phyloP scores from a whole-genome alignment of 2,329 filamentous ascomycete species.

The Colletotrichum eremochloae region DNA sequence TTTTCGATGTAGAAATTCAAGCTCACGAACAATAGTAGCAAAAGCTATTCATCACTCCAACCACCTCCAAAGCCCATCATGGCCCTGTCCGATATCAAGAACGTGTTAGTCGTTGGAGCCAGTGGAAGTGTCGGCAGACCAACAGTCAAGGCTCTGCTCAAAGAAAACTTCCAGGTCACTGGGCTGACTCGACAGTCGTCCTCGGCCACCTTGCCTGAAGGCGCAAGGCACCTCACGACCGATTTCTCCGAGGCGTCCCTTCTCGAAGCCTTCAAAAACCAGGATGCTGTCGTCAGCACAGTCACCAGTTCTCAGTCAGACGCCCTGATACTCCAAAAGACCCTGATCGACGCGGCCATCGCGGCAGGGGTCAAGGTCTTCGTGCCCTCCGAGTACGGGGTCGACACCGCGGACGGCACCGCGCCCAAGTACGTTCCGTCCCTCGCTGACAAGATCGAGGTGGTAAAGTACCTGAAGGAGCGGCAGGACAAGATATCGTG shows the following conservation, averaged over 20 bases:
- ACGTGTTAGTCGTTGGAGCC: conserved; percentile 19
- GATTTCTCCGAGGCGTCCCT: conserved; percentile 4
- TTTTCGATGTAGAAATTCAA: background rate
- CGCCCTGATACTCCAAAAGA: conserved; percentile 1
- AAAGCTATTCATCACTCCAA: background rate
- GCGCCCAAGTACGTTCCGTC: background rate
- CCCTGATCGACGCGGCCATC: conserved; percentile 14
- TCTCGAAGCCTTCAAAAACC: background rate
- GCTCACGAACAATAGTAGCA: background rate
- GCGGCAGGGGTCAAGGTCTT: conserved; percentile 14
- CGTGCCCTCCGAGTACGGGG: conserved; percentile 19
- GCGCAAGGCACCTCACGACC: background rate
- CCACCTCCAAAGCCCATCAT: background rate
- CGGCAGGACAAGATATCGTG: conserved; percentile 1
- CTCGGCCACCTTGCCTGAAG: background rate
- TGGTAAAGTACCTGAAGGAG: conserved; percentile 6
- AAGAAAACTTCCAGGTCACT: conserved; percentile 9
- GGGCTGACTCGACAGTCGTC: conserved; percentile 14
- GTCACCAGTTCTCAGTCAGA: background rate
- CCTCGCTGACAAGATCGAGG: background rate
- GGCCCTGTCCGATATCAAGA: background rate
- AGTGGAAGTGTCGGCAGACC: conserved; percentile 12
- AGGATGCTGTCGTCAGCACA: conserved; percentile 2
- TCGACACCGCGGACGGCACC: conserved; percentile 12
- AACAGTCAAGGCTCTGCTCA: conserved; percentile 4